Evolutionary conservation across 2,329 filamentous ascomycete species (phyloP).

Genomic region (Penicillium sp.): DNA sequence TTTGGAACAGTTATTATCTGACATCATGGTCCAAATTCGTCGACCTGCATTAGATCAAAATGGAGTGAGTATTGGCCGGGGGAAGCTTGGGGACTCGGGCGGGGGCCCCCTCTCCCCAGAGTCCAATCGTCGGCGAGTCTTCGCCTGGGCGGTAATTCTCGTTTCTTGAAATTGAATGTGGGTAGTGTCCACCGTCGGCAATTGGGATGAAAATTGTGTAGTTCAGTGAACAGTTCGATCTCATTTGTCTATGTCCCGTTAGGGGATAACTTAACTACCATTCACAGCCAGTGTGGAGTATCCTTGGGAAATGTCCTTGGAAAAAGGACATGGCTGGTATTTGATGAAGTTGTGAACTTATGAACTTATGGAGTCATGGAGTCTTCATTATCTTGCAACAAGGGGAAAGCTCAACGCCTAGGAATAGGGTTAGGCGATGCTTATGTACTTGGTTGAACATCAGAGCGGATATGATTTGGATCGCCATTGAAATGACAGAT

Average conservation of each 20-base stretch:
- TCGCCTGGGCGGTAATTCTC: constrained; percentile 10
- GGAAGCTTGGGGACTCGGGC: constrained; percentile 2
- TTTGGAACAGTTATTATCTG: background rate
- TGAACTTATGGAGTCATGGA: background rate
- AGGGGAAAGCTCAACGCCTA: background rate
- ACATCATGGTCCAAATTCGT: constrained; percentile 16
- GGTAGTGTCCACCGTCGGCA: constrained; percentile 7
- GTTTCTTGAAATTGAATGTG: constrained; percentile 16
- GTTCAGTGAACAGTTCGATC: background rate
- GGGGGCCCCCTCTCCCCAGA: constrained; percentile 10
- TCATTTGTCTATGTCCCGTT: background rate
- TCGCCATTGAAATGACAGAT: constrained; percentile 12
- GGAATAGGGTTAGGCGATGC: background rate
- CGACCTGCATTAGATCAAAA: constrained; percentile 11
- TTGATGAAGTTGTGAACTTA: background rate
- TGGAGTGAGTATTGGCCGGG: too few relatives aligned
- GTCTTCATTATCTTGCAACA: background rate
- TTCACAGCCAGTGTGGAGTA: too few relatives aligned
- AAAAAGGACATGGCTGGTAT: too few relatives aligned
- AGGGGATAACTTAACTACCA: background rate
- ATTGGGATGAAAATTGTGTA: background rate
- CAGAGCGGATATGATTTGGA: constrained; percentile 9
- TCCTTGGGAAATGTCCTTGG: too few relatives aligned
- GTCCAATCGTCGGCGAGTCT: constrained; percentile 7
- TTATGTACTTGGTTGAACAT: background rate